phyloP scores from a whole-genome alignment of 2,329 filamentous ascomycete genomes.

The Fusarium newnesense region DNA sequence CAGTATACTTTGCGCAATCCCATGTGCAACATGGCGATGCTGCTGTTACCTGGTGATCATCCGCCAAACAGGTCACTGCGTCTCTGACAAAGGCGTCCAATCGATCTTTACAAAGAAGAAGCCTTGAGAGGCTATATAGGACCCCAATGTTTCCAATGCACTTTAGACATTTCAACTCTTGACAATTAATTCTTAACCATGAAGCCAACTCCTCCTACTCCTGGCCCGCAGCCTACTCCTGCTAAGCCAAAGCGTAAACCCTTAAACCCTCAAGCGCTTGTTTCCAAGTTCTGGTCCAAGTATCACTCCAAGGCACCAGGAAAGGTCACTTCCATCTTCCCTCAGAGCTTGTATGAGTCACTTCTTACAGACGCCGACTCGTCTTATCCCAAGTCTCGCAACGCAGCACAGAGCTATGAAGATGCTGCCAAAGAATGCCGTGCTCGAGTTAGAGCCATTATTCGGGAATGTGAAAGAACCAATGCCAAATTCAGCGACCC shows the following conservation, averaged over 20 bases:
- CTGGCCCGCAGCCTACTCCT: slow-evolving; percentile 11
- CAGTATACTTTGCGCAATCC: slow-evolving; percentile 16
- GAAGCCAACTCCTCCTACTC: slow-evolving; percentile 14
- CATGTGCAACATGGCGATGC: slow-evolving; percentile 24
- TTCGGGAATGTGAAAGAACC: slow-evolving; percentile 55
- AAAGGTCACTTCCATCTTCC: slow-evolving; percentile 58
- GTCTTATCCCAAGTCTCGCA: slow-evolving; percentile 45
- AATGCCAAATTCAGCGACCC: slow-evolving; percentile 59
- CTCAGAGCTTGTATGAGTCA: slow-evolving; percentile 52
- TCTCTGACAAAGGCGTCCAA: slow-evolving; percentile 17
- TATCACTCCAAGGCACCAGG: slow-evolving; percentile 55
- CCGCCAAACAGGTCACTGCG: neutral
- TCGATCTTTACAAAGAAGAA: slow-evolving; percentile 2
- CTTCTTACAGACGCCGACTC: slow-evolving; percentile 38
- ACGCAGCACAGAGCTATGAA: slow-evolving; percentile 56
- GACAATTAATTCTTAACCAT: slow-evolving; percentile 10
- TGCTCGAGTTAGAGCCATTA: slow-evolving; percentile 52
- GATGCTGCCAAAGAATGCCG: slow-evolving; percentile 53
- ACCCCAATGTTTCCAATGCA: neutral
- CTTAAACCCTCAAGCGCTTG: slow-evolving; percentile 51
- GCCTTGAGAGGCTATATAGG: slow-evolving; percentile 24
- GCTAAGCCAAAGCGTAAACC: slow-evolving; percentile 33
- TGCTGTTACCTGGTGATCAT: slow-evolving; percentile 20
- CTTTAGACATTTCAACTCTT: neutral
- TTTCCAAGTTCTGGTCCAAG: slow-evolving; percentile 55